Base-by-base conservation (phyloP, 805 yeast genomes). In the Brettanomyces anomalus region DNA sequence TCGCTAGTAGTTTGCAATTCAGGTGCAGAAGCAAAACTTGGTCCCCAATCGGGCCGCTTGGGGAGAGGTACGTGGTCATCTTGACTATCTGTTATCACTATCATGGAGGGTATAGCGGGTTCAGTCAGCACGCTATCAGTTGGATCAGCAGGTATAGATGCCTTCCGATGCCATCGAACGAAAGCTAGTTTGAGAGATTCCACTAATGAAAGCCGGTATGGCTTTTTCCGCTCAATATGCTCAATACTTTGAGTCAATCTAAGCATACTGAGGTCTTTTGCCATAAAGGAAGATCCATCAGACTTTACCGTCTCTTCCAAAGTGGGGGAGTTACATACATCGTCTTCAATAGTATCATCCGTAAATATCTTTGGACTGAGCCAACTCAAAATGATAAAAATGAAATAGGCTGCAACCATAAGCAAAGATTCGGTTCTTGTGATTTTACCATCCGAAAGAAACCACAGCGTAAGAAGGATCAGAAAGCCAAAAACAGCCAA, bases 371-470 rank as follows among this genome's bases (percentile, higher is more conserved):
- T 16, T 6, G 34, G 34, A 16, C 15, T 14, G n/a, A 54, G 16
- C 28, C 54, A 41, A 38, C 44, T 79, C 46, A 60, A 63, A 0
- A 65, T 43, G 3, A 85, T 85, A 53, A 86, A 89, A 0, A 56
- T 45, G 1, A 72, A 46, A 56, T 89, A 88, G 5, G 78, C 55
- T 0, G 57, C 44, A 7, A 83, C 64, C 74, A 89, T 72, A 7
- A 70, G 46, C 0, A 73, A 40, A 44, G 94, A 81, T 50, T 79
- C 83, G 58, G 67, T 54, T 13, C 73, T 53, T 35, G 68, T 67
- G 18, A 93, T 62, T 10, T 61, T 58, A 1, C 84, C 84, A 56
- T 76, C 81, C 2, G 65, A 49, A 6, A 84, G 59, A 39, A 79
- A 69, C n/a, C 60, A 47, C n/a, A 80, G 53, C 0, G 84, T 60